phyloP scores from a whole-genome alignment of 2,329 filamentous ascomycete species.

The Neonectria coccinea region DNA sequence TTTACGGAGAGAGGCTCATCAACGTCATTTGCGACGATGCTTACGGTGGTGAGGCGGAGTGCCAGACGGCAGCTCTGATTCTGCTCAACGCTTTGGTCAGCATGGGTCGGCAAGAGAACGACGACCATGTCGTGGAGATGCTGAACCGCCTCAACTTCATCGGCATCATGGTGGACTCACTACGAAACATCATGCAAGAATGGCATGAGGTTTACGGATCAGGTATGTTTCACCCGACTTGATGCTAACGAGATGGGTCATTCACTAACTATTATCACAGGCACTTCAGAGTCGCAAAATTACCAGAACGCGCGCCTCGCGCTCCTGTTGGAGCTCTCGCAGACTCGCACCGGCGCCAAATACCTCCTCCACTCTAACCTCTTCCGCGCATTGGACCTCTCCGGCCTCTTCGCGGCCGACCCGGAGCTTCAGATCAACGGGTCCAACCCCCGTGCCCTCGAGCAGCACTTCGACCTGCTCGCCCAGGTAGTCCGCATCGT shows the following conservation, averaged over 20 bases:
- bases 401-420: conserved; percentile 88
- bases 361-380: conserved; percentile 91
- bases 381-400: conserved; percentile 83
- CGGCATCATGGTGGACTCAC: conserved; percentile 87
- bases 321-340: conserved; percentile 84
- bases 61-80: conserved; percentile 86
- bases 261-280: conserved; percentile 44
- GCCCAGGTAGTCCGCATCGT: conserved; percentile 85
- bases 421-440: conserved; percentile 90
- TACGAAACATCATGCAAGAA: conserved; percentile 81
- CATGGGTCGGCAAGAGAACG: conserved; percentile 77
- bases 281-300: conserved; percentile 58
- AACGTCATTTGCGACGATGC: conserved; percentile 94
- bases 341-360: conserved; percentile 85
- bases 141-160: conserved; percentile 91
- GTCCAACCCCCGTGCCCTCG: conserved; percentile 75
- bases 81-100: conserved; percentile 83
- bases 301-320: conserved; percentile 79
- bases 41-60: conserved; percentile 82
- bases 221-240: conserved; percentile 58
- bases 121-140: conserved; percentile 79
- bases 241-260: background rate
- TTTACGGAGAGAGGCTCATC: conserved; percentile 80
- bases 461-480: conserved; percentile 86
- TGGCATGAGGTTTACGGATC: conserved; percentile 67